Evolutionary conservation across 2,329 filamentous ascomycete species (phyloP).

Genomic region (Lecanicillium sp.): DNA sequence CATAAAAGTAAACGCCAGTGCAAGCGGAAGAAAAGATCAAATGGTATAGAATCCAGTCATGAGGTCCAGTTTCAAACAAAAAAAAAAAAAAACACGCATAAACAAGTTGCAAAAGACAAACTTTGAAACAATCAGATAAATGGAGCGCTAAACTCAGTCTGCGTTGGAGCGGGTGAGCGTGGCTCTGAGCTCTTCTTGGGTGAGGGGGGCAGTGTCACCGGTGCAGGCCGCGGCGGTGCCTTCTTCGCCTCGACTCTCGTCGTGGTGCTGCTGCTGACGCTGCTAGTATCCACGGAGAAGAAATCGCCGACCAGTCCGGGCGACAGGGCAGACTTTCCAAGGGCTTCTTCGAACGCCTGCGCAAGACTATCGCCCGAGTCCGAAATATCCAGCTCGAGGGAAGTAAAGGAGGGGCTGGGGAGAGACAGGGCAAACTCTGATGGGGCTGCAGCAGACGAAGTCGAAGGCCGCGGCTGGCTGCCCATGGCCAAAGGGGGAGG

Average conservation of each 20-base stretch:
- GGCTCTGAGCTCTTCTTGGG: constrained; percentile 6
- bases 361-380: constrained; percentile 27
- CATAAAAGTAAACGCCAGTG: not conserved
- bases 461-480: constrained; percentile 19
- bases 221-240: constrained; percentile 27
- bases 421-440: constrained; percentile 27
- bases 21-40: not conserved
- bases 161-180: not conserved
- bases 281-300: constrained; percentile 15
- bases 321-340: constrained; percentile 2
- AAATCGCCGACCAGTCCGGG: constrained; percentile 14
- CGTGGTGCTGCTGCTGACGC: constrained; percentile 2
- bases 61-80: not conserved
- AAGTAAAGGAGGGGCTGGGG: constrained; percentile 31
- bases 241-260: constrained; percentile 26
- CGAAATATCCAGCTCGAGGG: constrained; percentile 30
- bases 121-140: constrained; percentile 11
- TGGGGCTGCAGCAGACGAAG: constrained; percentile 24
- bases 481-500: constrained; percentile 27
- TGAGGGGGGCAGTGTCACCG: constrained; percentile 25
- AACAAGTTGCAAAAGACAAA: no score
- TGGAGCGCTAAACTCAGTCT: not conserved
- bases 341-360: constrained; percentile 24
- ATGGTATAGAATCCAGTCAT: not conserved
- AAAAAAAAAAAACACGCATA: not conserved